Percentiles rank a stretch among this genome's conserved stretches.
Evolutionary conservation across 2,329 filamentous ascomycete species (phyloP).

Genomic region (Domatiomyces catenatus): DNA sequence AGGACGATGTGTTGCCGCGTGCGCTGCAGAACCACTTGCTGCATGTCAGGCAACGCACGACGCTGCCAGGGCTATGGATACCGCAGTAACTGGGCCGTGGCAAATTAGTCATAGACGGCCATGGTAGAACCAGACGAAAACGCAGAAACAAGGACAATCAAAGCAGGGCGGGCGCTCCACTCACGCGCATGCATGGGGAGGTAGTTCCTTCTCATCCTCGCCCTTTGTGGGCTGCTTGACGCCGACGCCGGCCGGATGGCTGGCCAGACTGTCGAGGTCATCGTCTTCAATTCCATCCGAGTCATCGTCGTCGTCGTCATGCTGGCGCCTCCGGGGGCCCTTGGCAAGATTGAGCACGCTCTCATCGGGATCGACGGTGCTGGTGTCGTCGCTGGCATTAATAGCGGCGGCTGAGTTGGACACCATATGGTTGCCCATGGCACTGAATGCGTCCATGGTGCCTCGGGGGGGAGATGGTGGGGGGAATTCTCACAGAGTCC

Average conservation of each 20-base stretch:
- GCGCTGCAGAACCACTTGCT: conserved; percentile 99
- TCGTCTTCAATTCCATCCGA: conserved; percentile 74
- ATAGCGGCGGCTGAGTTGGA: conserved; percentile 74
- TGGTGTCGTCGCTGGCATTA: conserved; percentile 70
- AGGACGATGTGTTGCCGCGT: conserved; percentile 87
- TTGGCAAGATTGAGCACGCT: conserved; percentile 56
- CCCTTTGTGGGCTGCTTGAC: conserved; percentile 40
- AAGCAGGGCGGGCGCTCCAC: conserved; percentile 24
- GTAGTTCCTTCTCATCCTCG: conserved; percentile 81
- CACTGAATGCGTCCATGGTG: conserved; percentile 72
- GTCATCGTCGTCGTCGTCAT: conserved; percentile 71
- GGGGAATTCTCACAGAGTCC: background rate
- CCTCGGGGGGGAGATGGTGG: background rate
- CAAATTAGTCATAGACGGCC: background rate
- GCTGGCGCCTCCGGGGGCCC: conserved; percentile 47
- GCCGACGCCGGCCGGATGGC: conserved; percentile 57
- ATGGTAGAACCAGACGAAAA: background rate
- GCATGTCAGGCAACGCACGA: conserved; percentile 90
- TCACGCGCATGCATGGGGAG: conserved; percentile 89
- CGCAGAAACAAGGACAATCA: background rate
- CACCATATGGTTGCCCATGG: conserved; percentile 73
- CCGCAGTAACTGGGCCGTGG: conserved; percentile 61
- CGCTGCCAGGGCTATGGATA: conserved; percentile 86
- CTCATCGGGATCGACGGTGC: conserved; percentile 61
- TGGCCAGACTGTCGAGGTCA: conserved; percentile 60